Evolutionary conservation across 176 grass and related monocot genomes (phyloP).

Genomic region (Rhipidocladum racemiflorum): DNA sequence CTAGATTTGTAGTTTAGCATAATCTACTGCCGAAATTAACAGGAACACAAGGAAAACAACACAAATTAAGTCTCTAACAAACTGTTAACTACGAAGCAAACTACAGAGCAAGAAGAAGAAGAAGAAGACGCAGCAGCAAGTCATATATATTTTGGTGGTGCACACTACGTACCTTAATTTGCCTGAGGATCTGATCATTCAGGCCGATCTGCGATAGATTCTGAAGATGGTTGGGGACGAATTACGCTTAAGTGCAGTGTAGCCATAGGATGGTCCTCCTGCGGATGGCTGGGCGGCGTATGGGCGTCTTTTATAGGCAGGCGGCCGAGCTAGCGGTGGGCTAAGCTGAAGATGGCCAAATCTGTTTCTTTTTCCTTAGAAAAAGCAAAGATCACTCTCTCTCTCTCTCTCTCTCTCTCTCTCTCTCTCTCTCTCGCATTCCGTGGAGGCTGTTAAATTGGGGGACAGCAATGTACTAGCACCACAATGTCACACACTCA

Average conservation of each 20-base stretch:
- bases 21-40: not conserved
- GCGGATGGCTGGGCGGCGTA: slow-evolving; percentile 22
- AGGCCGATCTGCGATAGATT: slow-evolving; percentile 17
- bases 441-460: slow-evolving; percentile 17
- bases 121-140: too few species aligned
- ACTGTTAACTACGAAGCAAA: not conserved
- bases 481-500: not conserved
- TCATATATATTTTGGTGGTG: not conserved
- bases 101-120: not conserved
- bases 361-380: slow-evolving; percentile 34
- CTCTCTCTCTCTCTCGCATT: slow-evolving; percentile 5
- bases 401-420: not conserved
- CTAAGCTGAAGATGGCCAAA: slow-evolving; percentile 24
- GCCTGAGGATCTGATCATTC: slow-evolving; percentile 2
- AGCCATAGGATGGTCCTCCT: slow-evolving; percentile 47
- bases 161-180: slow-evolving; percentile 2
- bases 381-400: not conserved
- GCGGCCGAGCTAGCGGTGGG: not conserved
- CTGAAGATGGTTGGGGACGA: slow-evolving; percentile 2
- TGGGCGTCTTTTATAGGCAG: slow-evolving; percentile 50
- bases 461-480: not conserved
- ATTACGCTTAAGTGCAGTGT: not conserved
- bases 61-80: not conserved
- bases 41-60: not conserved
- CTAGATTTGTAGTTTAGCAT: not conserved